Percentiles rank a stretch among this genome's conserved stretches.
phyloP scores from a whole-genome alignment of 305 asterid species.

The Fraxinus sp. region DNA sequence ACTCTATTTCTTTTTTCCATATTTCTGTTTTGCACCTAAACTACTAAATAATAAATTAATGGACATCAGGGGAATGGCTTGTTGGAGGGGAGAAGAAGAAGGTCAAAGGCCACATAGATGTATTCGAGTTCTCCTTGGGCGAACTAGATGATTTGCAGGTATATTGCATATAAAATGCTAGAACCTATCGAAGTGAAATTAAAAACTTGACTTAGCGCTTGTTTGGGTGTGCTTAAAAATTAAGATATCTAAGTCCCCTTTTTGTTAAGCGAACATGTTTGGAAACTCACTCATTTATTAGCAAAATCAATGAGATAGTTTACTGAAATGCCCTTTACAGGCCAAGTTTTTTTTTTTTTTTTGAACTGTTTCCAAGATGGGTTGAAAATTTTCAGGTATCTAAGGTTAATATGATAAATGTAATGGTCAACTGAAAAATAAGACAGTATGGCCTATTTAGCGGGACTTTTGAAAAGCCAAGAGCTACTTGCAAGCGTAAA shows the following conservation, averaged over 20 bases:
- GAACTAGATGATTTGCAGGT: conserved; percentile 95
- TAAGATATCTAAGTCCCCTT: neutral
- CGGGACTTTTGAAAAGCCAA: no score
- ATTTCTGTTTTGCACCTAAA: neutral
- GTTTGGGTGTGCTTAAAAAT: neutral
- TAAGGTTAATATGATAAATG: no score
- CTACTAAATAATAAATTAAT: neutral
- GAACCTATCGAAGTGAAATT: neutral
- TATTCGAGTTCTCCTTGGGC: conserved; percentile 77
- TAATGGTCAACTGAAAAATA: no score
- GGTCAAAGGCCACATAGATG: conserved; percentile 67
- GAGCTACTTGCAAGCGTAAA: no score
- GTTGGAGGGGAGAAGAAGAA: conserved; percentile 68
- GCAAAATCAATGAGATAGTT: neutral
- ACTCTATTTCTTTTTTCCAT: neutral
- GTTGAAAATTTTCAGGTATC: no score
- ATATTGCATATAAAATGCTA: neutral
- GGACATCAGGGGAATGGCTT: conserved; percentile 68
- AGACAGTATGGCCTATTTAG: no score
- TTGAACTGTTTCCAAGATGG: no score
- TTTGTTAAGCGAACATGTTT: no score
- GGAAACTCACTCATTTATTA: no score
- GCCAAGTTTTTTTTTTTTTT: neutral
- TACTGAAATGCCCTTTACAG: neutral
- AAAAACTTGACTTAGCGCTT: neutral